Evolutionary conservation across 176 grass and related monocot species (phyloP).

Genomic region (Eleusine indica): DNA sequence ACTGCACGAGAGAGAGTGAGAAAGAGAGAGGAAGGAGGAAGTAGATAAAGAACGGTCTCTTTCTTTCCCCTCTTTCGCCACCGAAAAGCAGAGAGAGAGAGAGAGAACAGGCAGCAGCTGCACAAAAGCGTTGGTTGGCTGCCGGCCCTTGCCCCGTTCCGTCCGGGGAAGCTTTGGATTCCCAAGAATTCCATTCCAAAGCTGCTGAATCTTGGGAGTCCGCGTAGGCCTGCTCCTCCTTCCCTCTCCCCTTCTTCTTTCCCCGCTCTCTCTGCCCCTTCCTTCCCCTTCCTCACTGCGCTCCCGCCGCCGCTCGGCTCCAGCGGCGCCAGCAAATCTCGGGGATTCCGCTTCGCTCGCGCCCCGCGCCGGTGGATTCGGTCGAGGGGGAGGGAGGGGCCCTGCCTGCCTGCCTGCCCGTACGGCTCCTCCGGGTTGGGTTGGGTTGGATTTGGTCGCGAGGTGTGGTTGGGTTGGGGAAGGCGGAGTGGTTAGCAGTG

Average conservation of each 20-base stretch:
- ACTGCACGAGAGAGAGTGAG: neutral
- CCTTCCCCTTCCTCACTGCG: neutral
- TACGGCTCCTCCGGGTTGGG: neutral
- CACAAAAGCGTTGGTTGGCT: conserved; percentile 24
- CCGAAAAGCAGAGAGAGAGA: neutral
- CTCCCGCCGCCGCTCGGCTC: neutral
- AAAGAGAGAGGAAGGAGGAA: neutral
- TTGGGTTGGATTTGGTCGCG: conserved; percentile 53
- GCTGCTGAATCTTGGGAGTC: conserved; percentile 38
- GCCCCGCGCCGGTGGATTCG: conserved; percentile 32
- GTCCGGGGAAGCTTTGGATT: conserved; percentile 30
- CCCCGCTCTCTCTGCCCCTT: neutral
- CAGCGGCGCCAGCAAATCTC: conserved; percentile 27
- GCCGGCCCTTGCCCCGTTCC: neutral
- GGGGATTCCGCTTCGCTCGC: neutral
- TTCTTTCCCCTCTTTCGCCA: conserved; percentile 8
- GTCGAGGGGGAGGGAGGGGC: neutral
- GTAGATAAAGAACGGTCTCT: conserved; percentile 10
- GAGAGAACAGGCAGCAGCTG: neutral
- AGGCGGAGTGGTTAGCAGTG: conserved; percentile 45
- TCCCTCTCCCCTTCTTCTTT: too few species aligned
- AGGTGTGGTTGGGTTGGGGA: conserved; percentile 43
- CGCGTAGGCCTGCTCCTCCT: neutral
- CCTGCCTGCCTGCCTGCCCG: neutral
- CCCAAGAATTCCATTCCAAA: conserved; percentile 48